Evolutionary conservation across 2,329 filamentous ascomycete species (phyloP).

Genomic region (Venturiaceae sp.): DNA sequence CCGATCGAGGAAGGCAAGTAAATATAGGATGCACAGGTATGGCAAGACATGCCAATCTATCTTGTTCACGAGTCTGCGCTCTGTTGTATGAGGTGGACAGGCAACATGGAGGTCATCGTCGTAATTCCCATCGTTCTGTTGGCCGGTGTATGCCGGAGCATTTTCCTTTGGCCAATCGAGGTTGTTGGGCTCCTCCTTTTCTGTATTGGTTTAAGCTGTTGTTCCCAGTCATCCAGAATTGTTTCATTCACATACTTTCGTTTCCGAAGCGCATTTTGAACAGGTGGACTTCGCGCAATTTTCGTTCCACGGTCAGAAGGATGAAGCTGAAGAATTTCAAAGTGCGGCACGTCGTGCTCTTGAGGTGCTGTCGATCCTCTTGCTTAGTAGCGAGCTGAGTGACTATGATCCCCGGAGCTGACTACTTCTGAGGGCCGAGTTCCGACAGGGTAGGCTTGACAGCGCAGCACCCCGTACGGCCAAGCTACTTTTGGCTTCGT

Average conservation of each 20-base stretch:
- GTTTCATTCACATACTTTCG: neutral
- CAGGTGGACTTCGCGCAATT: neutral
- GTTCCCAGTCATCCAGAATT: neutral
- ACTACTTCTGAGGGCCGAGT: neutral
- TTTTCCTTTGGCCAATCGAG: neutral
- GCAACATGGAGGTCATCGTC: conserved; percentile 28
- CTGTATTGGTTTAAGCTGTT: neutral
- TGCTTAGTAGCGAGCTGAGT: neutral
- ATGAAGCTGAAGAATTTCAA: neutral
- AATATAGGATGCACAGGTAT: conserved; percentile 39
- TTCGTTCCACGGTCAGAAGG: neutral
- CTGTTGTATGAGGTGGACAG: conserved; percentile 40
- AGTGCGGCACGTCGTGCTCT: neutral
- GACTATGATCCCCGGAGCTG: neutral
- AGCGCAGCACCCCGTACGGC: neutral
- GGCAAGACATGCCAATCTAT: conserved; percentile 41
- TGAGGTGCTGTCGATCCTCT: neutral
- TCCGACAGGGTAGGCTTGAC: neutral
- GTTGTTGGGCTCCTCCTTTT: neutral
- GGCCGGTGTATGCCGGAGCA: neutral
- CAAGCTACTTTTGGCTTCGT: neutral
- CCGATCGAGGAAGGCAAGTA: conserved; percentile 39
- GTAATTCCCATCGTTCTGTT: conserved; percentile 10
- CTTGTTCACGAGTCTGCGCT: conserved; percentile 31
- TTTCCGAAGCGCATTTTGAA: neutral